These are phyloP conservation scores for Tricholomella constricta DNA, from an alignment of 768 basidiomycete genomes.

Conservation along the genomic window DNA sequence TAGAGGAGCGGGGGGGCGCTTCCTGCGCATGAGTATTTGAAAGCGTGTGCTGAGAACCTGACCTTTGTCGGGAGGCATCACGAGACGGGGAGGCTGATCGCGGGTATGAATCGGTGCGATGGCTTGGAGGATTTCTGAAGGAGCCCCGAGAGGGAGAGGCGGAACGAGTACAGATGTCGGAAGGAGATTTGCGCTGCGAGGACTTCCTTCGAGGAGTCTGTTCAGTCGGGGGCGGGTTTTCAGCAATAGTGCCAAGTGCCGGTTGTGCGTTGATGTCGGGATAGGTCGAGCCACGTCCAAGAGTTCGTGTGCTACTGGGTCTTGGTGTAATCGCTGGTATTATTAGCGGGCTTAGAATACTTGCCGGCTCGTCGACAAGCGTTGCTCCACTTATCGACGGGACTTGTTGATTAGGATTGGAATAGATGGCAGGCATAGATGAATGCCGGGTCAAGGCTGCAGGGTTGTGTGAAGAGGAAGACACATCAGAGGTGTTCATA, in stretches of 20 bases:
- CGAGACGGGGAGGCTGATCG: background rate
- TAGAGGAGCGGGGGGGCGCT: background rate
- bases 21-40: background rate
- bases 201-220: background rate
- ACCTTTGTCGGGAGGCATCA: background rate
- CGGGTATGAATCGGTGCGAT: constrained; percentile 11
- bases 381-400: constrained; percentile 26
- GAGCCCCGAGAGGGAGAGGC: constrained; percentile 9
- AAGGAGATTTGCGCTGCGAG: background rate
- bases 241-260: constrained; percentile 41
- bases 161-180: background rate
- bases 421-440: constrained; percentile 29
- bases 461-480: constrained; percentile 11
- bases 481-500: constrained; percentile 19
- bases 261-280: constrained; percentile 29
- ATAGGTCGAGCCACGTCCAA: constrained; percentile 34
- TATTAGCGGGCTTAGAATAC: constrained; percentile 49
- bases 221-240: constrained; percentile 18
- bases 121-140: background rate
- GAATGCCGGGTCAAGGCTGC: constrained; percentile 33
- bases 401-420: constrained; percentile 3
- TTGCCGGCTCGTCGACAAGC: constrained; percentile 47
- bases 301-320: constrained; percentile 20
- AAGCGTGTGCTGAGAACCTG: background rate
- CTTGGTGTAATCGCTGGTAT: constrained; percentile 33